phyloP scores from a whole-genome alignment of 352 stramenopile species.

The Thalassiosira exigua region DNA sequence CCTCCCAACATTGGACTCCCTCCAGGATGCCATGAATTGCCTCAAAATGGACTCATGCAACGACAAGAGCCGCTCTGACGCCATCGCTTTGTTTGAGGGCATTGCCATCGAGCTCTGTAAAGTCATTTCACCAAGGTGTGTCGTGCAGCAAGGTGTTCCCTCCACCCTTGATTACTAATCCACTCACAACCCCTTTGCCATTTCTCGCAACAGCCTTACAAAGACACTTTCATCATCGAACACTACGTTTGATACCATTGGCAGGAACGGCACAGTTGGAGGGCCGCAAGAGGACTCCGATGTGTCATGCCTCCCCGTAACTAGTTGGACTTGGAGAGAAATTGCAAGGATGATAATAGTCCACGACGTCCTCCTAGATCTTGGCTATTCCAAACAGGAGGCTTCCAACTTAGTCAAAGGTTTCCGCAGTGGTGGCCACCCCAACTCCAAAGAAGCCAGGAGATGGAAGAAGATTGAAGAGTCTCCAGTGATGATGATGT shows the following conservation, averaged over 20 bases:
- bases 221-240: slow-evolving; percentile 55
- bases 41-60: slow-evolving; percentile 45
- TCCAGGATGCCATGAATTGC: slow-evolving; percentile 79
- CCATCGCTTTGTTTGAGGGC: slow-evolving; percentile 64
- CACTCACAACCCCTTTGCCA: background rate
- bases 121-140: slow-evolving; percentile 60
- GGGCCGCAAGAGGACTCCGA: slow-evolving; percentile 49
- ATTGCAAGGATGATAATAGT: slow-evolving; percentile 79
- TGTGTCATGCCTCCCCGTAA: slow-evolving; percentile 71
- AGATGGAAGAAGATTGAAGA: slow-evolving; percentile 81
- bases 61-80: slow-evolving; percentile 50
- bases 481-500: slow-evolving; percentile 68
- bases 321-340: slow-evolving; percentile 82
- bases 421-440: slow-evolving; percentile 82
- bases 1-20: slow-evolving; percentile 69
- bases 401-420: slow-evolving; percentile 78
- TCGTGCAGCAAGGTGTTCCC: background rate
- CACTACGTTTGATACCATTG: slow-evolving; percentile 43
- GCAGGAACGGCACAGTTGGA: slow-evolving; percentile 32
- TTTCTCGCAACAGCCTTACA: slow-evolving; percentile 41
- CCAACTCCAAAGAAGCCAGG: slow-evolving; percentile 85
- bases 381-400: slow-evolving; percentile 79
- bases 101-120: slow-evolving; percentile 80
- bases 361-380: slow-evolving; percentile 78
- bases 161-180: no score